Base-by-base conservation (phyloP, 768 basidiomycete species). In the Termitomyces sp. region DNA sequence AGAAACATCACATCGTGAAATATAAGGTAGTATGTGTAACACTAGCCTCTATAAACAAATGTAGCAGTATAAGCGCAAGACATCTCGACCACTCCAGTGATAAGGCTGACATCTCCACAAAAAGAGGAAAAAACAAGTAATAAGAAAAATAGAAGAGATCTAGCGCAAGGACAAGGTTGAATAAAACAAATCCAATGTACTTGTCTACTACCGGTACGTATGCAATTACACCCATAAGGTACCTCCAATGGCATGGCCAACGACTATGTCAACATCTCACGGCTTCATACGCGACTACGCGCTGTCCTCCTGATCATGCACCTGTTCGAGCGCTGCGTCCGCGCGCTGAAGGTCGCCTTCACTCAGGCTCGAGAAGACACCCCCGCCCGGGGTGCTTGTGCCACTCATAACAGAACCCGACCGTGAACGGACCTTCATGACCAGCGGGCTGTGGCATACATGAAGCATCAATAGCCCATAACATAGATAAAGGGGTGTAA, bases 341-440 rank as follows among this genome's bases (percentile, higher is more conserved):
- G 95, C 96, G 73, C 83, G 83, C 68, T 80, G 81, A 65, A 98
- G 73, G 71, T 98, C 96, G 54, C 86, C 79, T 73, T 98, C 96
- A 68, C 88, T 94, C 56, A 97, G 73, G 62, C 87, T 93, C 66
- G 84, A 84, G 67, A 86, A 88, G 27, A 79, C 76, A 6, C 87
- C 87, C n/a, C 89, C 91, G 1, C 93, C 95, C 0, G 93, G 93
- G 8, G 96, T 97, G 68, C 91, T 95, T 3, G 73, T 78, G 13
- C 81, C 81, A 53, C 81, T 83, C 67, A 79, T 78, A 16, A 94
- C 85, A 20, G 91, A 94, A 50, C 86, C 85, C 3, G 87, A 81
- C 55, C 91, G 85, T 36, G 89, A 93, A 51, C 92, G 88, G 22
- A 93, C 88, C 73, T 95, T 95, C 86, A 92, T 90, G 24, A 92